Base-by-base conservation (phyloP, 129 eudicot species). In the Cynara cardunculus region DNA sequence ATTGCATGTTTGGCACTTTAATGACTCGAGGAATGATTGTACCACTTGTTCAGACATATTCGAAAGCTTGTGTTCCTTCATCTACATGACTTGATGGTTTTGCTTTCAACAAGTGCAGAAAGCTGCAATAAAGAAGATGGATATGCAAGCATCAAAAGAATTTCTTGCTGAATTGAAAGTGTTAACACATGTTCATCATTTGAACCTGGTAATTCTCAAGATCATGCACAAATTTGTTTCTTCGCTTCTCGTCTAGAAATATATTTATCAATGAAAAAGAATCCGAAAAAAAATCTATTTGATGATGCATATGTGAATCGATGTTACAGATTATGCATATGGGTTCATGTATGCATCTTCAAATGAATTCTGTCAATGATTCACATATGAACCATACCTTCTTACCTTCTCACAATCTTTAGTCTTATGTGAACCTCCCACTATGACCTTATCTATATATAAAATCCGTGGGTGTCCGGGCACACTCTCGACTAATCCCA, bases 61-160 rank as follows among this genome's bases (percentile, higher is more conserved):
- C 25, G 13, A 27, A 12, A 39, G 75, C 34, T 18, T 56, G 81
- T 46, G 68, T 69, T 44, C 30, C 21, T 64, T 34, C 64, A 35
- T 62, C 14, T 61, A 72, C 59, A 80, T 25, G 78, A 32, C 46
- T 30, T 41, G 27, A 22, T 39, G 34, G 32, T 59, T 30, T 24
- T 18, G 26, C 25, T 21, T 44, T 71, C 11, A 30, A 72, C 5
- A 34, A 79, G 19, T 89, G 84, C 87, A 93, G 98, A 93, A 89
- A 81, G 97, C 97, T 81, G 98, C 94, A 46, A 88, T 93, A 21
- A 93, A 93, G 91, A 89, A 89, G 83, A 91, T 93, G 97, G 94
- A 93, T 62, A 88, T 91, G 98, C 87, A 93, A 88, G 94, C 97
- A 34, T 87, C 94, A 32, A 91, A 89, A 75, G 97, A 88, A 39